Evolutionary conservation across 2,329 filamentous ascomycete genomes (phyloP), one percentile per base, ranked within the genome.

Genomic region (Fusarium fracticaudum): DNA sequence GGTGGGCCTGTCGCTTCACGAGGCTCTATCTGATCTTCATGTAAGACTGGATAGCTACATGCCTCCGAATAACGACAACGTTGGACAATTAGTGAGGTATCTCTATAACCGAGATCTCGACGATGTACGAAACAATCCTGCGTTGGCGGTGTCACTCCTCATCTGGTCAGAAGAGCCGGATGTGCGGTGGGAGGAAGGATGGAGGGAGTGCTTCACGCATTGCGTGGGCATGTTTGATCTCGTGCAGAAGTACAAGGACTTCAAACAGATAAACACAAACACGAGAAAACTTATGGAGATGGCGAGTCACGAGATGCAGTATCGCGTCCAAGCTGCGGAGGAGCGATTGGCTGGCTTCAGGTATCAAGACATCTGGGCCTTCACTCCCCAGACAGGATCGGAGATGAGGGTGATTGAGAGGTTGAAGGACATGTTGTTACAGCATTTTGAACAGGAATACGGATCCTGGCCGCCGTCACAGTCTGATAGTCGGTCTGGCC

Each of bases 131-230:
- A 88, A 88, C 63, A 90, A 90, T 68, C 84, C 89, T 1, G 87
- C 89, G 41, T 84, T 85, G 5, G 91, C 91, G 2, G 86, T 91
- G 6, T 87, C 88, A 1, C 81, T 93, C 22, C 83, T 94, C 8
- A 88, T 89, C 1, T 94, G 91, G 89, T 87, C 90, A 5, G 92
- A 94, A 74, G 85, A 85, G n/a, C 84, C 87, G 5, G 86, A 84
- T 24, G 88, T 93, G 14, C 86, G 86, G 10, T 92, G 91, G 90
- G 86, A 90, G 50, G 89, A 91, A 71, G 91, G 91, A 3, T 94
- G 91, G 86, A 85, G 88, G 22, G 91, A 93, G 79, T 87, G 87
- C 33, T 94, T 92, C 75, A 84, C 90, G 12, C 92, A 94, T 78
- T 89, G 89, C 72, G 88, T 88, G 7, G 92, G 92, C 33, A 90